Percentiles rank a stretch among this genome's conserved stretches.
phyloP scores from a whole-genome alignment of 176 grass and related monocot species.

The Triticum timopheevii region DNA sequence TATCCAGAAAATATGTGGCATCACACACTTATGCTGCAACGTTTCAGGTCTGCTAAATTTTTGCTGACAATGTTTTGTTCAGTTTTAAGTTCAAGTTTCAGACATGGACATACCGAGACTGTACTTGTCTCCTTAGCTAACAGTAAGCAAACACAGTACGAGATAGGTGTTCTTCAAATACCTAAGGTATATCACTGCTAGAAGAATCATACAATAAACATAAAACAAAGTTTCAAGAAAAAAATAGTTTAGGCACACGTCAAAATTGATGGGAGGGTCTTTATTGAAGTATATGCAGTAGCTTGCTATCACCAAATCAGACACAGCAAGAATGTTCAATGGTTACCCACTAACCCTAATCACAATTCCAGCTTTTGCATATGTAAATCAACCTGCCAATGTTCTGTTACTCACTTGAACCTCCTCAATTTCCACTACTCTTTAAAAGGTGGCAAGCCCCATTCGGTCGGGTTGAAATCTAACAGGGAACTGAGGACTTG shows the following conservation, averaged over 20 bases:
- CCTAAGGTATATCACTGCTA: neutral
- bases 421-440: conserved; percentile 18
- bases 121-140: neutral
- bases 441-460: conserved; percentile 76
- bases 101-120: neutral
- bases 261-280: neutral
- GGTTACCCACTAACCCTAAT: neutral
- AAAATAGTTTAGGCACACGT: neutral
- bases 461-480: conserved; percentile 68
- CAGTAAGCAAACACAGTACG: neutral
- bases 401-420: neutral
- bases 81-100: neutral
- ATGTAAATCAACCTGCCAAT: neutral
- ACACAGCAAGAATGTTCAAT: conserved; percentile 27
- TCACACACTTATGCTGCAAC: no score
- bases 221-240: neutral
- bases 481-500: conserved; percentile 77
- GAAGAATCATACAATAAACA: neutral
- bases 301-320: neutral
- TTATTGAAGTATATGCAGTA: conserved; percentile 16
- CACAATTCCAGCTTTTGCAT: neutral
- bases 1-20: no score
- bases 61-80: neutral
- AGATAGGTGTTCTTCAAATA: neutral
- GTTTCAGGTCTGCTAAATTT: neutral